Conservation (phyloP, 257 asterid genomes). For the Vinca minor region DNA sequence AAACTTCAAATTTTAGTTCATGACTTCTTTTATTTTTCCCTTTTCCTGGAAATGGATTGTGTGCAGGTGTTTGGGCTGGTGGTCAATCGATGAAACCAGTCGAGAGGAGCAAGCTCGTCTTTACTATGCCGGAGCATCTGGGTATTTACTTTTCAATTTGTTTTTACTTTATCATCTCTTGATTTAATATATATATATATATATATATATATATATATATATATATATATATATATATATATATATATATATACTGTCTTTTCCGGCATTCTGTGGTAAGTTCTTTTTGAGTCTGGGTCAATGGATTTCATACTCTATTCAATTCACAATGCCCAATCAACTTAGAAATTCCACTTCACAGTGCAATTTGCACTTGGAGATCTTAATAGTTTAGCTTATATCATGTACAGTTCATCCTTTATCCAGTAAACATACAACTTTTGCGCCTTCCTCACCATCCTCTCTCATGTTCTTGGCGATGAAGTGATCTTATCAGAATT, state of each 20-base stretch:
- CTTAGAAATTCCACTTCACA: not conserved
- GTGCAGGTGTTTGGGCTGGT: slow-evolving; percentile 86
- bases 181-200: no score
- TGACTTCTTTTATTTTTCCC: no score
- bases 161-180: not conserved
- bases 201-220: no score
- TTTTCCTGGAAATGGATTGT: slow-evolving; percentile 6
- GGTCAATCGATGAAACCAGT: slow-evolving; percentile 97
- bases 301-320: not conserved
- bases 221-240: no score
- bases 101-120: slow-evolving; percentile 90
- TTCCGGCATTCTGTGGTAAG: not conserved
- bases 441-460: not conserved
- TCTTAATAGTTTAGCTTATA: not conserved
- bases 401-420: not conserved
- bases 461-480: not conserved
- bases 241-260: no score
- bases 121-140: slow-evolving; percentile 55
- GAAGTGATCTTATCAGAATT: not conserved
- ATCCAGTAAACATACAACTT: not conserved
- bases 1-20: not conserved
- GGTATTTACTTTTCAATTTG: slow-evolving; percentile 26
- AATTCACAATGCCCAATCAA: no score
- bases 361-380: not conserved
- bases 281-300: not conserved